Evolutionary conservation across 179 eudicot genomes (phyloP).

Genomic region (Beta lomatogona): DNA sequence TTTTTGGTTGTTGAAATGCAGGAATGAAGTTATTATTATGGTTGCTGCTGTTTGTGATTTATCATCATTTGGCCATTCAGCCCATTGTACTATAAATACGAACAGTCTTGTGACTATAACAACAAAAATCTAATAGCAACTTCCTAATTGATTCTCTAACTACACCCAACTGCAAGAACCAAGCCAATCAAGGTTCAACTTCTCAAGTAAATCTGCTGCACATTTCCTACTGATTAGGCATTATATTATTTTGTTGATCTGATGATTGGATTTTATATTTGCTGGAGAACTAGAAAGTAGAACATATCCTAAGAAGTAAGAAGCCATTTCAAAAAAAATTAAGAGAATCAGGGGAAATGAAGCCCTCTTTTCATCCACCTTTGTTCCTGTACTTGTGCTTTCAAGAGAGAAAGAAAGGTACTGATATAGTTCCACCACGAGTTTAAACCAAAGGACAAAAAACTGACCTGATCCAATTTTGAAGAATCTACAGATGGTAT

Average conservation of each 20-base stretch:
- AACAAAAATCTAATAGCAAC: too few relatives aligned
- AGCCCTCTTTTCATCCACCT: slow-evolving; percentile 1
- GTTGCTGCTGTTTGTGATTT: too few relatives aligned
- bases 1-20: not conserved
- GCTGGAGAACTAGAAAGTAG: not conserved
- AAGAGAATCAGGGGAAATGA: slow-evolving; percentile 1
- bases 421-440: slow-evolving; percentile 21
- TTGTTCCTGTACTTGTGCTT: not conserved
- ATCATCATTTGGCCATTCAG: too few relatives aligned
- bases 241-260: not conserved
- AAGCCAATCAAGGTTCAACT: not conserved
- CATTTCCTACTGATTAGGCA: not conserved
- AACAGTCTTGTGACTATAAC: not conserved
- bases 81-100: too few relatives aligned
- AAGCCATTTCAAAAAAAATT: not conserved
- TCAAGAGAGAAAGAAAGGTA: slow-evolving; percentile 23
- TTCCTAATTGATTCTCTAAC: not conserved
- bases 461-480: slow-evolving; percentile 12
- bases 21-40: too few relatives aligned
- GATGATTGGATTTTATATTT: not conserved
- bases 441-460: slow-evolving; percentile 32
- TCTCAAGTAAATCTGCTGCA: not conserved
- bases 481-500: slow-evolving; percentile 8
- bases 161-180: not conserved
- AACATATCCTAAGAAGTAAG: not conserved